A percentile compares a stretch with the other conserved stretches of the same genome.
Conservation (phyloP, 345 rosid genomes). For the Garcia nutans region DNA sequence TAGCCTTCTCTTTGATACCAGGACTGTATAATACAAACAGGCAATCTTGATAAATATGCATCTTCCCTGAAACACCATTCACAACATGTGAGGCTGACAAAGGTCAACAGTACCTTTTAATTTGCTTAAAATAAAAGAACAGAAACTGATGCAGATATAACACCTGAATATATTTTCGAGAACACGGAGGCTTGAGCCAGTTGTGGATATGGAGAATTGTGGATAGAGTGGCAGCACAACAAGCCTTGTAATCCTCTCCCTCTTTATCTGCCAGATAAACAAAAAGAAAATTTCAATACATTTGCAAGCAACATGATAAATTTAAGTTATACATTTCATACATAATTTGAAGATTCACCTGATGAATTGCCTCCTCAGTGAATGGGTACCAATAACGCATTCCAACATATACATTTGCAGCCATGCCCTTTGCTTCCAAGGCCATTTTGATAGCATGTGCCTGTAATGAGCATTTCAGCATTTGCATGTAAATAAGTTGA, state of each 20-base stretch:
- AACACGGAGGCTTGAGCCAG: constrained; percentile 89
- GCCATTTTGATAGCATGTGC: constrained; percentile 68
- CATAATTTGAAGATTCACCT: constrained; percentile 41
- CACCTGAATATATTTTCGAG: constrained; percentile 71
- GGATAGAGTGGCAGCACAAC: constrained; percentile 97
- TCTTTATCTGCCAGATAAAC: constrained; percentile 55
- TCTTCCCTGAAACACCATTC: constrained; percentile 62
- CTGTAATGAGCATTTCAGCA: constrained; percentile 33
- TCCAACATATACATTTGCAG: constrained; percentile 70
- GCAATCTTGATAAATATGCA: constrained; percentile 61
- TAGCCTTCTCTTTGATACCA: constrained; percentile 94
- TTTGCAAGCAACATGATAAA: constrained; percentile 1
- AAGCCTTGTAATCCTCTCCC: constrained; percentile 74
- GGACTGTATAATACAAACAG: constrained; percentile 70
- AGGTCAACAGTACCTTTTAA: neutral
- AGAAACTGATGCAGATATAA: constrained; percentile 7
- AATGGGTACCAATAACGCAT: constrained; percentile 95
- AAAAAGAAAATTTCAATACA: neutral
- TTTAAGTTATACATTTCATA: neutral
- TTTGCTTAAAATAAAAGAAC: neutral
- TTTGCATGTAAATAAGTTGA: neutral
- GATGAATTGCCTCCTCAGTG: constrained; percentile 87
- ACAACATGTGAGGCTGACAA: constrained; percentile 16
- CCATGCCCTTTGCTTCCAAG: constrained; percentile 57
- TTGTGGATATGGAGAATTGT: constrained; percentile 89